Evolutionary conservation across 139 green algal species (phyloP).

Genomic region (Auxenochlorella pyrenoidosa): DNA sequence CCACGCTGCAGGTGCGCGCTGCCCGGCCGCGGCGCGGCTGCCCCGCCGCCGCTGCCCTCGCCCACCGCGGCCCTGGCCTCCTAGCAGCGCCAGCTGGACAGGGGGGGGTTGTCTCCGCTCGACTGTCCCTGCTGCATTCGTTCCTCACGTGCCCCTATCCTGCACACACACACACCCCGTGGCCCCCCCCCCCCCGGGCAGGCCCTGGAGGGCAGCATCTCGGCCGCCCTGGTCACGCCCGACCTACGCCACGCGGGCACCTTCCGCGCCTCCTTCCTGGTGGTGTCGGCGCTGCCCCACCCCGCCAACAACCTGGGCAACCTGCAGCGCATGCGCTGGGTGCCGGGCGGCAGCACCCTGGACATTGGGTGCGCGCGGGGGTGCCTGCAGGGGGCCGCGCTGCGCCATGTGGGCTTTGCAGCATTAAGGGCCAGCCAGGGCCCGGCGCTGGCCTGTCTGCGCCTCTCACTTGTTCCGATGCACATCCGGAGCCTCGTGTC

Average conservation of each 20-base stretch:
- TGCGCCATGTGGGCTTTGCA: no score
- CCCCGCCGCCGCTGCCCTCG: background rate
- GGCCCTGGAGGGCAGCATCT: slow-evolving; percentile 45
- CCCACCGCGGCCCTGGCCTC: background rate
- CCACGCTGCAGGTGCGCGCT: slow-evolving; percentile 21
- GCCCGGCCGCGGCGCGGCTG: background rate
- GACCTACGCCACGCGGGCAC: slow-evolving; percentile 40
- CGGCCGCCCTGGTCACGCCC: slow-evolving; percentile 35
- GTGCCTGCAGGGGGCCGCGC: background rate
- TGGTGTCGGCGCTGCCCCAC: slow-evolving; percentile 47
- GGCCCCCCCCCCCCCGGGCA: background rate
- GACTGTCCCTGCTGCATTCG: no score
- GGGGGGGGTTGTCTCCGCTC: no score
- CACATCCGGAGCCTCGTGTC: no score
- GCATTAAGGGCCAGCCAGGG: no score
- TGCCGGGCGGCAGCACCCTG: slow-evolving; percentile 39
- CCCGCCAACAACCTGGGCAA: slow-evolving; percentile 50
- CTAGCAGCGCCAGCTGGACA: background rate
- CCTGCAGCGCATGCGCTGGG: slow-evolving; percentile 55
- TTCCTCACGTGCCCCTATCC: no score
- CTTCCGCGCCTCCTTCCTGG: slow-evolving; percentile 54
- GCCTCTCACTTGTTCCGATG: no score
- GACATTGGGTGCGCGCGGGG: slow-evolving; percentile 54
- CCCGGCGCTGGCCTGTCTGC: no score
- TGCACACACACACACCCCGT: background rate